A percentile compares a stretch with the other conserved stretches of the same genome.
Conservation (phyloP, 2,329 filamentous ascomycete species). For the Colletotrichum ledebouriae region DNA sequence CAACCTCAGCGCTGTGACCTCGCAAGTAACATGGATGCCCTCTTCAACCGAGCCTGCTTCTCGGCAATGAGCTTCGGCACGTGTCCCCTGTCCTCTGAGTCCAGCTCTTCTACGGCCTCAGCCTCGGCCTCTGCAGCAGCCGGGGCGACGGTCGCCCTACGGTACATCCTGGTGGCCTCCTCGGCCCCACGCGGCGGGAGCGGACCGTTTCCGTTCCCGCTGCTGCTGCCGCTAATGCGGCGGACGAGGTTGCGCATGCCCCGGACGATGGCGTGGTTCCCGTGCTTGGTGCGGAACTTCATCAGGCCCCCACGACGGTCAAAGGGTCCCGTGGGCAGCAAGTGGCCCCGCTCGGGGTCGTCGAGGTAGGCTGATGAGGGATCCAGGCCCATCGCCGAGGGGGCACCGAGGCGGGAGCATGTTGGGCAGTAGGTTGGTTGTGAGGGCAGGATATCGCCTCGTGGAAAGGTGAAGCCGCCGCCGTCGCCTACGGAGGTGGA, state of each 20-base stretch:
- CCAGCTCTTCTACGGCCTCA: constrained; percentile 45
- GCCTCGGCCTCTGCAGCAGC: constrained; percentile 37
- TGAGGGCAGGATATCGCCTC: constrained; percentile 39
- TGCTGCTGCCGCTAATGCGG: constrained; percentile 36
- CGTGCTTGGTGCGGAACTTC: constrained; percentile 30
- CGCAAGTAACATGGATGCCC: constrained; percentile 56
- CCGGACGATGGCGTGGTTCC: constrained; percentile 36
- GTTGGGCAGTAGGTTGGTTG: constrained; percentile 35
- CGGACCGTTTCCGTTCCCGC: constrained; percentile 22
- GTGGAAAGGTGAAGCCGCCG: constrained; percentile 41
- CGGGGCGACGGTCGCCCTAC: constrained; percentile 26
- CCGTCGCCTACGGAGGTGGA: constrained; percentile 26
- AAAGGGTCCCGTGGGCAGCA: constrained; percentile 3
- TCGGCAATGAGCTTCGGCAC: constrained; percentile 49
- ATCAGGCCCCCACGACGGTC: constrained; percentile 20
- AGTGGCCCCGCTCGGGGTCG: constrained; percentile 5
- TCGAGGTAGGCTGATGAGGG: constrained; percentile 31
- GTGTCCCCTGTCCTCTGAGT: constrained; percentile 39
- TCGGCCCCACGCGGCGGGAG: constrained; percentile 34
- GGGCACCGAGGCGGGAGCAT: constrained; percentile 40
- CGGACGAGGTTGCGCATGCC: constrained; percentile 40
- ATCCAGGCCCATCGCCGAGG: constrained; percentile 37
- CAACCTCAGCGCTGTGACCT: constrained; percentile 20
- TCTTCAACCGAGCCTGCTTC: constrained; percentile 55
- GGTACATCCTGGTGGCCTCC: constrained; percentile 39